Evolutionary conservation across 257 asterid genomes (phyloP).

Genomic region (Nicotiana benthamiana): DNA sequence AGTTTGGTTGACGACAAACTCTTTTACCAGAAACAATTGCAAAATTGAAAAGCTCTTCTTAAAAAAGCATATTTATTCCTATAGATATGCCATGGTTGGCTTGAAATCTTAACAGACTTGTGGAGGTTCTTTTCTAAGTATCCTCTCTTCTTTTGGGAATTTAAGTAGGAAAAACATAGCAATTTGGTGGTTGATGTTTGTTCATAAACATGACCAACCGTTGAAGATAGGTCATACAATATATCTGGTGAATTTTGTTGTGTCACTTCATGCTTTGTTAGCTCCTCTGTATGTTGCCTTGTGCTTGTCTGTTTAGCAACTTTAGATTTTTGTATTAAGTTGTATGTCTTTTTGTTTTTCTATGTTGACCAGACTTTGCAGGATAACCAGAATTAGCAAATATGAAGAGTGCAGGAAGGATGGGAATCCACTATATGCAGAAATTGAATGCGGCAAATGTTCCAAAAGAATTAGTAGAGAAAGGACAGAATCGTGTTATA

Average conservation of each 20-base stretch:
- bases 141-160: neutral
- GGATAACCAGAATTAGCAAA: constrained; percentile 17
- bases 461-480: constrained; percentile 78
- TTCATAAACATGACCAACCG: neutral
- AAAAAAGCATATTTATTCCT: neutral
- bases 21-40: neutral
- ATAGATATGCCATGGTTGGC: neutral
- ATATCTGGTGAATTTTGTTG: neutral
- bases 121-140: neutral
- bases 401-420: constrained; percentile 58
- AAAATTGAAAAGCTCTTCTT: neutral
- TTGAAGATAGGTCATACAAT: neutral
- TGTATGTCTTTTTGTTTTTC: neutral
- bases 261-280: neutral
- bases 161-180: neutral
- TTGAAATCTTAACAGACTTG: neutral
- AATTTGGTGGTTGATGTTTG: neutral
- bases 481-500: constrained; percentile 90
- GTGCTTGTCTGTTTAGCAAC: neutral
- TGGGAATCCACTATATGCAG: constrained; percentile 81
- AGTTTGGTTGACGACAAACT: neutral
- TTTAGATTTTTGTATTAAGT: neutral
- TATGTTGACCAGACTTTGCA: neutral
- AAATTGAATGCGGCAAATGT: constrained; percentile 66
- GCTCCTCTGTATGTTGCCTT: neutral